phyloP scores from a whole-genome alignment of 225 moss, liverwort and hornwort species.

The Marchantia paleacea region DNA sequence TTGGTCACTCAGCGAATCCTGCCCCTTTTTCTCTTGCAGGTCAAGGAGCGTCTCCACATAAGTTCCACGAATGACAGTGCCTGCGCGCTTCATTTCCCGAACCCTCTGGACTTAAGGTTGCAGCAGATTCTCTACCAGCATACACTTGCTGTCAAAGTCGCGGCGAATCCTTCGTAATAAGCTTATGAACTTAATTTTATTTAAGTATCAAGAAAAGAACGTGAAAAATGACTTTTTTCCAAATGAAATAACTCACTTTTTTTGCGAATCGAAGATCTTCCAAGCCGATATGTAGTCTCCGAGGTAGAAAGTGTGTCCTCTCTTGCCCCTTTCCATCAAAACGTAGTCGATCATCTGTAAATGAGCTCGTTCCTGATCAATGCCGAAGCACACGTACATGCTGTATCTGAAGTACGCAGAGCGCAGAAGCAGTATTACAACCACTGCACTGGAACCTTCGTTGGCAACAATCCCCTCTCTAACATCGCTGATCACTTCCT shows the following conservation, averaged over 20 bases:
- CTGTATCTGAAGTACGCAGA: not conserved
- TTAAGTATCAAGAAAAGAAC: too few species aligned
- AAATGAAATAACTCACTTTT: too few species aligned
- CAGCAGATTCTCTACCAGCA: not conserved
- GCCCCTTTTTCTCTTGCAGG: slow-evolving; percentile 3
- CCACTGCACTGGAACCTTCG: not conserved
- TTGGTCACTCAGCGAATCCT: not conserved
- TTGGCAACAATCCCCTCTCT: not conserved
- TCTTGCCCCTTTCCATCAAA: not conserved
- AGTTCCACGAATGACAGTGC: not conserved
- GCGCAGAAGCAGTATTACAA: not conserved
- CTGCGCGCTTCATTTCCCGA: not conserved
- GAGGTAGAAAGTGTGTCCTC: not conserved
- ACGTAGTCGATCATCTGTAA: not conserved
- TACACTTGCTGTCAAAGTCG: not conserved
- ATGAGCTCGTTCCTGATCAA: not conserved
- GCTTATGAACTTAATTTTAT: too few species aligned
- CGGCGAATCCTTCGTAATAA: not conserved
- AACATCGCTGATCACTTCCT: not conserved
- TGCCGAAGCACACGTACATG: not conserved
- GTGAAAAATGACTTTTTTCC: too few species aligned
- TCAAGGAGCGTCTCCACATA: not conserved
- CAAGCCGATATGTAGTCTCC: slow-evolving; percentile 4
- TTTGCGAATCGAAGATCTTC: not conserved
- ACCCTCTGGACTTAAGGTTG: not conserved